These are phyloP conservation scores for Mucor racemosus DNA, from an alignment of 371 early-diverging fungal genomes.

Conservation along the genomic window DNA sequence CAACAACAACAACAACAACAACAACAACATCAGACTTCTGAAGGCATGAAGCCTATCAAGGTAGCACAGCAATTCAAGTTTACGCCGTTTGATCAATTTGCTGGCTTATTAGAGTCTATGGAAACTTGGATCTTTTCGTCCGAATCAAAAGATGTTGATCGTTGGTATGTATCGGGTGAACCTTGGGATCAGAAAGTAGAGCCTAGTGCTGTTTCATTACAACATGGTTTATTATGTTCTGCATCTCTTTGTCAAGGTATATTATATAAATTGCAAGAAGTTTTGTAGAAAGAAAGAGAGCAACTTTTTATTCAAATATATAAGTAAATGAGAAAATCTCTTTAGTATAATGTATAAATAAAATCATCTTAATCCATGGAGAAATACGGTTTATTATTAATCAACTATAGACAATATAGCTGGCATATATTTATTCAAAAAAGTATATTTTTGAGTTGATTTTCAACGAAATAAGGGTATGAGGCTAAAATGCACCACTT, in stretches of 20 bases:
- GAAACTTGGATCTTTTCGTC: slow-evolving; percentile 42
- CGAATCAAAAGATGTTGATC: slow-evolving; percentile 8
- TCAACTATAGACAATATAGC: no score
- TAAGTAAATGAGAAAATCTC: no score
- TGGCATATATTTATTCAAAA: no score
- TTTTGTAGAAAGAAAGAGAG: neutral
- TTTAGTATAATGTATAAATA: no score
- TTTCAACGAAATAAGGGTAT: no score
- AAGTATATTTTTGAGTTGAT: no score
- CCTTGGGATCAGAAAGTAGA: slow-evolving; percentile 18
- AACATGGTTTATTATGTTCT: slow-evolving; percentile 56
- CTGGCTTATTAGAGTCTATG: slow-evolving; percentile 30
- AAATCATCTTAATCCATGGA: no score
- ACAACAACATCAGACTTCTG: neutral
- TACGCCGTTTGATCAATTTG: slow-evolving; percentile 39
- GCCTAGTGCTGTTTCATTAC: slow-evolving; percentile 49
- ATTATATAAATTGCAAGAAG: slow-evolving; percentile 16
- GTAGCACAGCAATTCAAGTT: slow-evolving; percentile 47
- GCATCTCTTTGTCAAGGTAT: slow-evolving; percentile 39
- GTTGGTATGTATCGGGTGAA: slow-evolving; percentile 14
- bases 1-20: slow-evolving; percentile 5
- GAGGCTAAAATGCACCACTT: no score
- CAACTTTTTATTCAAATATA: neutral
- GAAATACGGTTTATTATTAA: no score
- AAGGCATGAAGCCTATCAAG: slow-evolving; percentile 30